Percentiles rank a stretch among this genome's conserved stretches.
These are phyloP conservation scores for Penicillium cinerascens DNA, from an alignment of 495 filamentous ascomycete species.

Conservation along the genomic window DNA sequence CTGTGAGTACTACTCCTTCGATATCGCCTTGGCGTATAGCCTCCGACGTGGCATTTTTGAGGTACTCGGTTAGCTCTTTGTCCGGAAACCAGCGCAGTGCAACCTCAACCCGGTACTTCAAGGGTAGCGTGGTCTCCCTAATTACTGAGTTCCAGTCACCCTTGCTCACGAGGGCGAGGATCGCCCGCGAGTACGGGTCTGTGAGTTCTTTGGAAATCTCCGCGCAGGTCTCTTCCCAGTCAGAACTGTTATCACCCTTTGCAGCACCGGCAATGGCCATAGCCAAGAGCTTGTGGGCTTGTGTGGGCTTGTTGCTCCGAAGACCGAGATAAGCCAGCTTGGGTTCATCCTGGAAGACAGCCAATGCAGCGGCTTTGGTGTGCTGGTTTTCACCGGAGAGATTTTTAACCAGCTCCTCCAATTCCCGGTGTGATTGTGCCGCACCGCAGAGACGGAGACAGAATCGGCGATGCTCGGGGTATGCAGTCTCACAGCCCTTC, in stretches of 20 bases:
- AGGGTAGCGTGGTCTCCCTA: conserved; percentile 75
- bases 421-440: conserved; percentile 56
- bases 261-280: conserved; percentile 53
- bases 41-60: conserved; percentile 57
- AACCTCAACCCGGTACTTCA: conserved; percentile 80
- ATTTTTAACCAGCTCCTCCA: conserved; percentile 59
- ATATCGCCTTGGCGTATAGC: conserved; percentile 75
- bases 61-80: conserved; percentile 67
- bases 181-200: conserved; percentile 85
- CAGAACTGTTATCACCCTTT: conserved; percentile 51
- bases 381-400: conserved; percentile 59
- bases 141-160: conserved; percentile 84
- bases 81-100: conserved; percentile 83
- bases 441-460: conserved; percentile 78
- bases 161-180: conserved; percentile 87
- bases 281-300: conserved; percentile 49
- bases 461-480: conserved; percentile 69
- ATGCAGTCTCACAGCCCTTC: conserved; percentile 55
- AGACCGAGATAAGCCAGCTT: conserved; percentile 49
- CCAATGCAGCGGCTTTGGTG: conserved; percentile 77
- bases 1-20: conserved; percentile 84
- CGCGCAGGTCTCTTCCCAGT: conserved; percentile 53
- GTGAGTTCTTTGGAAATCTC: conserved; percentile 63
- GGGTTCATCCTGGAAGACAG: conserved; percentile 68
- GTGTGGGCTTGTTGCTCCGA: conserved; percentile 39